Base-by-base conservation (phyloP, 129 eudicot species). In the Centaurea solstitialis region DNA sequence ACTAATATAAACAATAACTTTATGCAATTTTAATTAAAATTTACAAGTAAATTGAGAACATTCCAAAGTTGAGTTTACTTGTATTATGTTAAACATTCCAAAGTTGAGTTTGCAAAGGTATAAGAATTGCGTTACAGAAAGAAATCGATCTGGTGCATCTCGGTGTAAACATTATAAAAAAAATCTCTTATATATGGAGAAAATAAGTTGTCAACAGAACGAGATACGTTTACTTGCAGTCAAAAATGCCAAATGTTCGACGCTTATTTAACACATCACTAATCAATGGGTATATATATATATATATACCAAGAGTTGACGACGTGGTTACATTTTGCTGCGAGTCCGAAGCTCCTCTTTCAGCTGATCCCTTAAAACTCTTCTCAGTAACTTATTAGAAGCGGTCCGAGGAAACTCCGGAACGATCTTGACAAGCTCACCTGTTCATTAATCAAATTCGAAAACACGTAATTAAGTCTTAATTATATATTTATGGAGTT, bases 361-460 rank as follows among this genome's bases (percentile, higher is more conserved):
- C 76, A 89, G 37, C 72, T 88, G 93, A 84, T 93, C 93, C 84
- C 92, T 84, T 85, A 96, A 72, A 21, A 93, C 92, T 80, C 98
- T 88, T 81, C 99, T 78, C 74, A 93, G 72, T 37, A 96, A 76
- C 81, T 96, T 96, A 77, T 91, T 93, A 15, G 99, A 89, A 28
- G 98, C 92, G 4, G 97, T 93, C 73, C 99, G 86, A 74, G 99
- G 98, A 40, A 96, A 91, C 85, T 89, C 97, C 3, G 87, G 85
- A 43, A 89, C 86, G 21, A 91, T 82, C 90, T 84, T 91, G 8
- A 96, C 97, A 83, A 76, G 79, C 86, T 88, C 82, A 96, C 99
- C 99, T 96, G 93, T 82, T 68, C 22, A 76, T 21, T 45, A 68
- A 76, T 24, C 28, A 77, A 79, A 66, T 62, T 4, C 23, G 70